Evolutionary conservation across 2,329 filamentous ascomycete genomes (phyloP).

Genomic region (Fusarium stilboides): DNA sequence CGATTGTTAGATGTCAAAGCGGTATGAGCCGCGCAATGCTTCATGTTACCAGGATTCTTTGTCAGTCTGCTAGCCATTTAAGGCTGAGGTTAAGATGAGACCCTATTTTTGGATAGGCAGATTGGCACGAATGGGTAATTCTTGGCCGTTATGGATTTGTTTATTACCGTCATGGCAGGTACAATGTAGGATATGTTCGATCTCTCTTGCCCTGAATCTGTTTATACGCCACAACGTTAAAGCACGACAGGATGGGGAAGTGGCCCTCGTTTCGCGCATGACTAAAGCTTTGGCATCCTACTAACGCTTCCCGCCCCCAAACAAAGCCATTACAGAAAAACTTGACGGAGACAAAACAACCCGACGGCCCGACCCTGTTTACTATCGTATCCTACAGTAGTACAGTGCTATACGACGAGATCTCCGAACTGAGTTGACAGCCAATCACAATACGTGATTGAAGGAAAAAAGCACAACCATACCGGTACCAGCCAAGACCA

Average conservation of each 20-base stretch:
- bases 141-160: conserved; percentile 1
- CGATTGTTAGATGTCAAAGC: too few relatives aligned
- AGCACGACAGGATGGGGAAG: not conserved
- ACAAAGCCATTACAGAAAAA: not conserved
- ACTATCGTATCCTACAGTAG: not conserved
- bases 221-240: not conserved
- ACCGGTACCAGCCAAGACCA: conserved; percentile 14
- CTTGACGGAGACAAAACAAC: conserved; percentile 11
- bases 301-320: not conserved
- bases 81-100: conserved; percentile 1
- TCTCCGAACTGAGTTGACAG: not conserved
- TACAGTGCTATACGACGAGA: not conserved
- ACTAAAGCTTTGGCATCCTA: conserved; percentile 5
- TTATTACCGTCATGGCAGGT: not conserved
- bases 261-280: not conserved
- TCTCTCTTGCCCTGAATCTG: not conserved
- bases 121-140: conserved; percentile 6
- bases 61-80: not conserved
- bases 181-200: not conserved
- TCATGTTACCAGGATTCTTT: conserved; percentile 4
- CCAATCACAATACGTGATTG: conserved; percentile 15
- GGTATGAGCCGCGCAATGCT: conserved; percentile 1
- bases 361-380: not conserved
- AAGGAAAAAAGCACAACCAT: not conserved
- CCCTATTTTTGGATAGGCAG: conserved; percentile 32